Percentiles rank a stretch among this genome's conserved stretches.
phyloP scores from a whole-genome alignment of 805 yeast species.

The Spathaspora passalidarum region DNA sequence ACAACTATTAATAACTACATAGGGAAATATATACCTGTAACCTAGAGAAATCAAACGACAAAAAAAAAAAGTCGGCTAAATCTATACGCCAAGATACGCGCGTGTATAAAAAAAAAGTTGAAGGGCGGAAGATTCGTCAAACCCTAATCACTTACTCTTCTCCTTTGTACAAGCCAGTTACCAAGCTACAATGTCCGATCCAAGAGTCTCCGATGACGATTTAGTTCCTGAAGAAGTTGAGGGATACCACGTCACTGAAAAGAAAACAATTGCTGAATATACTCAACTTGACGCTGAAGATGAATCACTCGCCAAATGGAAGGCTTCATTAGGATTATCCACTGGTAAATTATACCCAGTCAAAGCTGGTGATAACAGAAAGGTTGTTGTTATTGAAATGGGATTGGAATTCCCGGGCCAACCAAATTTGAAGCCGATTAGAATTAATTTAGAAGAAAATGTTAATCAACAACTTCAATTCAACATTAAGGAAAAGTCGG shows the following conservation, averaged over 20 bases:
- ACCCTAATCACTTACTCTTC: no score
- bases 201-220: conserved; percentile 44
- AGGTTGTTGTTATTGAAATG: conserved; percentile 78
- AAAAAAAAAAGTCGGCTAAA: background rate
- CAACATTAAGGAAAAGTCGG: conserved; percentile 73
- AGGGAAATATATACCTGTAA: background rate
- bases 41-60: background rate
- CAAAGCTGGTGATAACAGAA: conserved; percentile 67
- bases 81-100: background rate
- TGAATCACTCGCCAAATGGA: conserved; percentile 89
- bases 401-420: conserved; percentile 63
- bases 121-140: background rate
- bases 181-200: background rate
- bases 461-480: conserved; percentile 62
- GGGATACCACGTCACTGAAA: conserved; percentile 61
- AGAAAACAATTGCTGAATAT: conserved; percentile 83
- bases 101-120: background rate
- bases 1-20: no score
- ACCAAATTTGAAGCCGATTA: conserved; percentile 56
- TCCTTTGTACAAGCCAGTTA: background rate
- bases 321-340: conserved; percentile 76
- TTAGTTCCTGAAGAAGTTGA: conserved; percentile 60
- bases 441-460: conserved; percentile 62
- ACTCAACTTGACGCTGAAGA: conserved; percentile 83
- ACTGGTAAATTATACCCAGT: conserved; percentile 57